Evolutionary conservation across 2,329 filamentous ascomycete species (phyloP).

Genomic region (Colletotrichum zoysiae): DNA sequence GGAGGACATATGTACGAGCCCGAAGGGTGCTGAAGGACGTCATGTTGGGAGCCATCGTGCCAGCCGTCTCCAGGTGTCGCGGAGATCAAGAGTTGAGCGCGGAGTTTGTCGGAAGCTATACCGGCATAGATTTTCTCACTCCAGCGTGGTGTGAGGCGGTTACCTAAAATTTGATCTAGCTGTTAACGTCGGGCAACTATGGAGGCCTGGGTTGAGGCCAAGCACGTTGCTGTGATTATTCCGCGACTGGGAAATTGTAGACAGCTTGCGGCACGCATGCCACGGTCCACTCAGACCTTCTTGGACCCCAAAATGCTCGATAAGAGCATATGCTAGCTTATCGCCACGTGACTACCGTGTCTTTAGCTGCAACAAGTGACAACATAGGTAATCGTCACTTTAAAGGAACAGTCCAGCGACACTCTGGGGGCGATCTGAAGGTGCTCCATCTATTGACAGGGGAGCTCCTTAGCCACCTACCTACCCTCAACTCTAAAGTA

Average conservation of each 20-base stretch:
- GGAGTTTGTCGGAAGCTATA: not conserved
- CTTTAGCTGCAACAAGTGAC: not conserved
- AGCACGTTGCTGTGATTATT: constrained; percentile 11
- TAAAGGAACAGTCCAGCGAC: not conserved
- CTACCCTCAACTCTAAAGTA: not conserved
- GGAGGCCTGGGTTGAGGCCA: constrained; percentile 9
- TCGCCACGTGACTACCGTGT: constrained; percentile 18
- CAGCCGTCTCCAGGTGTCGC: constrained; percentile 13
- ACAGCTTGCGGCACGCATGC: constrained; percentile 34
- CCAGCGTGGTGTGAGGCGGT: not conserved
- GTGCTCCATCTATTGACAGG: not conserved
- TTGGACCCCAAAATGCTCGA: constrained; percentile 23
- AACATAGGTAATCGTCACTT: too few relatives aligned
- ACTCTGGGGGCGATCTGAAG: too few relatives aligned
- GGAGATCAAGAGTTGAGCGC: not conserved
- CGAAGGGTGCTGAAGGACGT: constrained; percentile 74
- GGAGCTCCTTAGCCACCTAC: not conserved
- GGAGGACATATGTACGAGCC: constrained; percentile 83
- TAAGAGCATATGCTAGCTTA: constrained; percentile 14
- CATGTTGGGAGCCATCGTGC: constrained; percentile 32
- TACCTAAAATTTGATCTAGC: not conserved
- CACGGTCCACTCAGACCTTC: constrained; percentile 15
- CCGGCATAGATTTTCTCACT: not conserved
- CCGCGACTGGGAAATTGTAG: constrained; percentile 24
- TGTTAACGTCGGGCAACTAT: not conserved